Base-by-base conservation (phyloP, 2,329 filamentous ascomycete species). In the Teratosphaeria nubilosa region DNA sequence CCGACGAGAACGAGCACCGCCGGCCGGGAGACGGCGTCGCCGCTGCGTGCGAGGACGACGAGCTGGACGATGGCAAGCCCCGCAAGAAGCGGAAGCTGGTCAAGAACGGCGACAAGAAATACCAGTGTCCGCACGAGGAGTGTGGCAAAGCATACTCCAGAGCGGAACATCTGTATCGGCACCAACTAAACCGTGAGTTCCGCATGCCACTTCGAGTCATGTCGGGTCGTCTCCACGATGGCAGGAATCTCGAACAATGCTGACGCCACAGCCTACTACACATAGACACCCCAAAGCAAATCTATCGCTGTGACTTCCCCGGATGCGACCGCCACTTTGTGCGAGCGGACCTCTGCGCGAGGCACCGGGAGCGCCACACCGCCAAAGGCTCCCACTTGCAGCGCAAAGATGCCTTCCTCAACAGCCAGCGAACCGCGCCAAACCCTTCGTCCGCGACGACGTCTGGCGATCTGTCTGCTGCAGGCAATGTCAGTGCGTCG, bases 111-210 rank as follows among this genome's bases (percentile, higher is more conserved):
- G 88, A 91, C 72, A 91, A 91, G 75, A 83, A 80, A 80, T 78
- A 74, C 59, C 67, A 74, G 68, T 99, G 94, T 70, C 86, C 87
- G 5, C 84, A 90, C 60, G 86, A 89, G 63, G 90, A 87, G 45
- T 99, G 94, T 68, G 91, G 90, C 48, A 99, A 96, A 79, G 95
- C 87, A 71, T 99, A 99, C 73, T 96, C 92, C 27, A 84, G 94
- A 70, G 92, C 94, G 9, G 94, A 97, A 75, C 94, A 99, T 77
- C 78, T 99, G 77, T 96, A 96, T 76, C 85, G 94, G 52, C 92
- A 97, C 75, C 91, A 97, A 75, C 77, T 97, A 65, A 99, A 99
- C 72, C 94, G 88, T 91, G 79, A 73, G 85, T 78, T 55, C 45
- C 53, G 34, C 41, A 32, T 24, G 31, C 25, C 3, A 11, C 25